Conservation (phyloP, 345 rosid species). For the Ailanthus altissimus region DNA sequence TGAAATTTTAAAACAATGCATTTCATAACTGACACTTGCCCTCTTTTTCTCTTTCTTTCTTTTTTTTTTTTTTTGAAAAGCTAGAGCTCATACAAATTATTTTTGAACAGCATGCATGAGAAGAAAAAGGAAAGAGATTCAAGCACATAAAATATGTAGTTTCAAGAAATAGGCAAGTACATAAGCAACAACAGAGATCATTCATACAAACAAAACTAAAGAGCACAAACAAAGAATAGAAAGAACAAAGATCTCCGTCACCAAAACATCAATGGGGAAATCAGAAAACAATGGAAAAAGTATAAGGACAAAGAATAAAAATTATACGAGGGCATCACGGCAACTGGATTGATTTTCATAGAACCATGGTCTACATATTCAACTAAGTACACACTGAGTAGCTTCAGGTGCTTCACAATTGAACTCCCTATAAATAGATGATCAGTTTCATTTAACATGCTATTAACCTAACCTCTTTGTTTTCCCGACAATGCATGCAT, state of each 20-base stretch:
- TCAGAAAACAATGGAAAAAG: background rate
- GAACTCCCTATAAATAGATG: background rate
- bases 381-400: background rate
- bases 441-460: background rate
- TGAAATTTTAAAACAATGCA: too few relatives aligned
- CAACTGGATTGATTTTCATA: background rate
- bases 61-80: too few relatives aligned
- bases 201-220: background rate
- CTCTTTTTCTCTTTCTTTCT: too few relatives aligned
- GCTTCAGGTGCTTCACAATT: background rate
- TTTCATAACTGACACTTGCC: too few relatives aligned
- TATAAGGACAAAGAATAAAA: background rate
- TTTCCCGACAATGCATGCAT: background rate
- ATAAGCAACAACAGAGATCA: slow-evolving; percentile 1
- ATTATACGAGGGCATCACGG: background rate
- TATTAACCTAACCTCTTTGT: background rate
- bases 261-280: too few relatives aligned
- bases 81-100: background rate
- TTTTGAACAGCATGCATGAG: background rate
- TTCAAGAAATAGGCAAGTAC: background rate
- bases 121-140: background rate
- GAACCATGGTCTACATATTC: background rate
- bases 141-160: background rate
- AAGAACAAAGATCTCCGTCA: background rate
- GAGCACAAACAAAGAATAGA: background rate